Evolutionary conservation across 2,329 filamentous ascomycete species (phyloP), one percentile per base, ranked within the genome.

Genomic region (Monilinia fructigena): DNA sequence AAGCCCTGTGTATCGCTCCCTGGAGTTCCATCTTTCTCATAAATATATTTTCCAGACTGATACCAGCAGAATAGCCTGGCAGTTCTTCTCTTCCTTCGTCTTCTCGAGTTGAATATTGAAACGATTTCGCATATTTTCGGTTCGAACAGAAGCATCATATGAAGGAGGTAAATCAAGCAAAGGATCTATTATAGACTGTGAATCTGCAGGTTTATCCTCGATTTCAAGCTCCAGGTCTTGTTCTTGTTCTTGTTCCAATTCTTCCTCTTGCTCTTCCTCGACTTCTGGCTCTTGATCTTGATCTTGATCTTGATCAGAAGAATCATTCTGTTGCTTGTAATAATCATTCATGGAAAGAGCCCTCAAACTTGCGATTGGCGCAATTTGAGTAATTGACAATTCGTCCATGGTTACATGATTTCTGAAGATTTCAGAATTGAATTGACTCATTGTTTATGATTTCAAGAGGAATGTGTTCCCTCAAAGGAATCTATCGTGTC

Each of bases 11-110:
- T 70, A 85, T 87, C 7, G 87, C 85, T 67, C 87, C 83, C 68
- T 86, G 82, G 66, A 90, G 82, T 76, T 91, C 88, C 78, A 86
- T 84, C 78, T 89, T 90, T 74, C 83, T 83, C 70, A 81, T 78
- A 72, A 88, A 87, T 7, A 87, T 79, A 35, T 81, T 83, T 73
- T 86, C 82, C 59, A 85, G 76, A 65, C 80, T 78, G 65, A 88
- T 81, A 72, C 80, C 82, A 72, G 81, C 85, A 58, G 83, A 83
- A 74, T 89, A 89, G 31, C 75, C 72, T n/a, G 86, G 86, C 47
- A 87, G 77, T 40, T 75, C 72, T 70, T 86, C 83, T 48, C 77
- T 74, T 63, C 78, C 77, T 69, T 80, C 76, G 61, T 77, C 75
- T 55, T 76, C 74, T 55, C 76, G 68, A 1, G 77, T 60, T 75